Conservation (phyloP, 768 basidiomycete genomes). For the Amanita phalloides region DNA sequence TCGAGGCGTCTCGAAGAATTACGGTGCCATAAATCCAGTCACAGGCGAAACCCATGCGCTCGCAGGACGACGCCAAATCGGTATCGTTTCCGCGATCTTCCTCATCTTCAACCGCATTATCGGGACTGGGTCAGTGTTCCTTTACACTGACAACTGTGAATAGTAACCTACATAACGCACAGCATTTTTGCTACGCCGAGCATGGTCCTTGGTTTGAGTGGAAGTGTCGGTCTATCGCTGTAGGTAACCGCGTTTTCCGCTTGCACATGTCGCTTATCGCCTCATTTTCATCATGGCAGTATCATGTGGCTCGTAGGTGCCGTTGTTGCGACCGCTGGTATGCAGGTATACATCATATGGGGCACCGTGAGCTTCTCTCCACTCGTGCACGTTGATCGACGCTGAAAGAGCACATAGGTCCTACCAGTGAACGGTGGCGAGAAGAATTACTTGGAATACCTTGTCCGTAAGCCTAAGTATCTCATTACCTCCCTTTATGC, state of each 20-base stretch:
- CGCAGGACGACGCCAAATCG: slow-evolving; percentile 7
- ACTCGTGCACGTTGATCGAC: no score
- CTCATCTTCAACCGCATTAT: slow-evolving; percentile 45
- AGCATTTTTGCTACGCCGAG: slow-evolving; percentile 65
- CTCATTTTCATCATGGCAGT: neutral
- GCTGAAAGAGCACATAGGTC: slow-evolving; percentile 21
- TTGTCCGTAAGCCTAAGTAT: slow-evolving; percentile 45
- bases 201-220: no score
- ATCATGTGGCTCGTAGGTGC: slow-evolving; percentile 66
- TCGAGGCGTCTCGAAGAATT: neutral
- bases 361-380: slow-evolving; percentile 40
- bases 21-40: neutral
- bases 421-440: slow-evolving; percentile 57
- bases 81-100: no score
- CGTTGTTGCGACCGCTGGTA: slow-evolving; percentile 51
- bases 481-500: slow-evolving; percentile 16
- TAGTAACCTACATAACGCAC: neutral
- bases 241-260: no score
- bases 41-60: neutral
- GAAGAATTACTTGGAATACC: slow-evolving; percentile 59
- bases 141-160: neutral
- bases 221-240: no score
- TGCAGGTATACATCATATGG: slow-evolving; percentile 66
- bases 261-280: slow-evolving; percentile 40
- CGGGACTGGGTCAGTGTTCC: slow-evolving; percentile 5